Base-by-base conservation (phyloP, 352 stramenopile species). In the Lagenidium sp. region DNA sequence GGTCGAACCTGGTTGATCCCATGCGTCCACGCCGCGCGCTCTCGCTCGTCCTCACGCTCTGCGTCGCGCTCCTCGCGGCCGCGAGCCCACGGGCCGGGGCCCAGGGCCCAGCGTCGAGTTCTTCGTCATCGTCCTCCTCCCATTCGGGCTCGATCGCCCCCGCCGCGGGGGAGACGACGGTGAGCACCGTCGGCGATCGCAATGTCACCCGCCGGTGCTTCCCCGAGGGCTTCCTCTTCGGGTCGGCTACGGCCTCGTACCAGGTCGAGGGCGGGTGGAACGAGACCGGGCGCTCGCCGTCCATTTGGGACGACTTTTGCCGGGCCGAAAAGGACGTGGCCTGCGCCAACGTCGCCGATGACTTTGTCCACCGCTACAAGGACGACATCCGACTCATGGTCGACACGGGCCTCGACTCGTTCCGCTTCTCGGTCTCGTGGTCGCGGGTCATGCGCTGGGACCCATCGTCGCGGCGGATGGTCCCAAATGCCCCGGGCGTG, bases 271-370 rank as follows among this genome's bases (percentile, higher is more conserved):
- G 93, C 18, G 91, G 69, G 3, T 74, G 67, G 44, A 76, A 95
- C 37, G 73, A 83, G 39, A 80, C 65, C 5, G 84, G 87, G 6
- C 66, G 86, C 8, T 86, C 82, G 28, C 45, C 60, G 19, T 80
- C 67, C 34, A 97, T 98, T 41, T 98, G 95, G 95, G 94, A 98
- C 69, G 83, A 80, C 18, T 98, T 88, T 53, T 95, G 79, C 36
- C 68, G 68, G 26, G 62, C 65, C 12, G 60, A 85, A 18, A 51
- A 69, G 20, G 63, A 86, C 41, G 45, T 81, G 19, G 69, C 91
- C 24, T 96, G 64, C 16, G 94, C 90, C 23, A 83, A 97, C 56
- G 66, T 97, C 15, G 90, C 89, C 5, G 94, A 92, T 64, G 93
- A 98, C 65, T 94, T 97, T 50, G 94, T 95, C 52, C 75, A 97